A percentile compares a stretch with the other conserved stretches of the same genome.
These are phyloP conservation scores for Sporisorium iseilematis-ciliati DNA, from an alignment of 1,284 basidiomycete species.

Conservation along the genomic window DNA sequence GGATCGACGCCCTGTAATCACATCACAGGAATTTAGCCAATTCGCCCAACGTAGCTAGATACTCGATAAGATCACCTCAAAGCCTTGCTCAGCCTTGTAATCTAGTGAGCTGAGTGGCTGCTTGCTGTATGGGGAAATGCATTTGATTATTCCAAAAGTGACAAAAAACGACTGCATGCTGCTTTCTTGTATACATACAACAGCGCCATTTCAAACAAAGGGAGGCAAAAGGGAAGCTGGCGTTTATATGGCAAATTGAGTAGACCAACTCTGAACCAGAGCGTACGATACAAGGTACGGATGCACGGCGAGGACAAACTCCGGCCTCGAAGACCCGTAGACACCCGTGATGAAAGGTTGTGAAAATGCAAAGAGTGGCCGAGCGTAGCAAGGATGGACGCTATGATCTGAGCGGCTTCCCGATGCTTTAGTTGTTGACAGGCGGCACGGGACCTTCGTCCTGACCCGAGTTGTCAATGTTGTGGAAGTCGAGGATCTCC, in stretches of 20 bases:
- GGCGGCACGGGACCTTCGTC: slow-evolving; percentile 60
- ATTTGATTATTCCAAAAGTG: slow-evolving; percentile 12
- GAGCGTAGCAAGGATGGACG: slow-evolving; percentile 3
- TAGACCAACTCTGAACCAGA: background rate
- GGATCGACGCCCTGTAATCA: background rate
- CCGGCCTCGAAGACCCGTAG: background rate
- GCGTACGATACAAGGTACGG: slow-evolving; percentile 1
- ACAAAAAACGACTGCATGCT: slow-evolving; percentile 11
- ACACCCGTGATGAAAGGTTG: background rate
- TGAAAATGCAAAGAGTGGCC: slow-evolving; percentile 3
- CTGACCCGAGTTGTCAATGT: slow-evolving; percentile 65
- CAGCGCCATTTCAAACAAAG: slow-evolving; percentile 13
- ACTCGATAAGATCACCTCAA: background rate
- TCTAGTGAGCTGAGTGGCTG: too few relatives aligned
- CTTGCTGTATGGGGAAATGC: slow-evolving; percentile 3
- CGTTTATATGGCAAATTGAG: slow-evolving; percentile 19
- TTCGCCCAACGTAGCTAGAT: too few relatives aligned
- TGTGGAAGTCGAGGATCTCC: slow-evolving; percentile 72
- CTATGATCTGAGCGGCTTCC: background rate
- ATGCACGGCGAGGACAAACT: background rate
- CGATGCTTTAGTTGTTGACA: slow-evolving; percentile 25
- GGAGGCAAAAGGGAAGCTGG: background rate
- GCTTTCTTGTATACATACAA: slow-evolving; percentile 18
- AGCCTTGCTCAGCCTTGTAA: background rate
- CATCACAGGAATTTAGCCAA: too few relatives aligned